These are phyloP conservation scores for Houttuynia cordata DNA, from an alignment of 164 flowering plant genomes.

Conservation along the genomic window DNA sequence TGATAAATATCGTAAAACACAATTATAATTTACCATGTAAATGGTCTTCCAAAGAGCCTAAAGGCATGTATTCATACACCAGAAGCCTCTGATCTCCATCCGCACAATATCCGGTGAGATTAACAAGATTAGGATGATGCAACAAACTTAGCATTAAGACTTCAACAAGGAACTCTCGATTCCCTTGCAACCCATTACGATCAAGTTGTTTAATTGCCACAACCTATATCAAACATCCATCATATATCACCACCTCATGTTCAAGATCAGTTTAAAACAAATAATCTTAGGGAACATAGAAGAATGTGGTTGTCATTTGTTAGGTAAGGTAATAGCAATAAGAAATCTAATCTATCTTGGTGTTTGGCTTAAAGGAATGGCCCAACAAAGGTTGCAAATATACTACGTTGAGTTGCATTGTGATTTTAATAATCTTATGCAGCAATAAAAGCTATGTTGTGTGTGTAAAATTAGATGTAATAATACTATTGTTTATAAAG, in stretches of 20 bases:
- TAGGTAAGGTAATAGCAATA: no score
- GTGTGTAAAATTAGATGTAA: no score
- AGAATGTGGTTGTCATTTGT: no score
- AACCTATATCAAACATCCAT: slow-evolving; percentile 26
- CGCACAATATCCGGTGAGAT: slow-evolving; percentile 69
- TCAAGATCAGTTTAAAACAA: no score
- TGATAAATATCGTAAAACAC: not conserved
- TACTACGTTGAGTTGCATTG: no score
- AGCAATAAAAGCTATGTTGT: no score
- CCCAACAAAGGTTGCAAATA: no score
- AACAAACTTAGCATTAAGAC: slow-evolving; percentile 54
- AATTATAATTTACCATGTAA: slow-evolving; percentile 45
- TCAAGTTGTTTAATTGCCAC: slow-evolving; percentile 90
- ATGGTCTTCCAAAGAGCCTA: slow-evolving; percentile 74
- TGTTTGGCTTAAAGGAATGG: no score
- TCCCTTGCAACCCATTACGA: slow-evolving; percentile 62
- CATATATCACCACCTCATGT: not conserved
- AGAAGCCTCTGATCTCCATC: slow-evolving; percentile 74
- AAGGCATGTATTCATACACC: slow-evolving; percentile 85
- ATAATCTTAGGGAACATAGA: no score
- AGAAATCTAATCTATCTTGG: no score
- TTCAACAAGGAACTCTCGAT: slow-evolving; percentile 70
- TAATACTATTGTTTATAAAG: no score
- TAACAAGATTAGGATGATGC: slow-evolving; percentile 73
- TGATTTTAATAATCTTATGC: no score